A percentile compares a stretch with the other conserved stretches of the same genome.
Evolutionary conservation across 1,139 yeast species (phyloP).

Genomic region (Arxiozyma heterogenica): DNA sequence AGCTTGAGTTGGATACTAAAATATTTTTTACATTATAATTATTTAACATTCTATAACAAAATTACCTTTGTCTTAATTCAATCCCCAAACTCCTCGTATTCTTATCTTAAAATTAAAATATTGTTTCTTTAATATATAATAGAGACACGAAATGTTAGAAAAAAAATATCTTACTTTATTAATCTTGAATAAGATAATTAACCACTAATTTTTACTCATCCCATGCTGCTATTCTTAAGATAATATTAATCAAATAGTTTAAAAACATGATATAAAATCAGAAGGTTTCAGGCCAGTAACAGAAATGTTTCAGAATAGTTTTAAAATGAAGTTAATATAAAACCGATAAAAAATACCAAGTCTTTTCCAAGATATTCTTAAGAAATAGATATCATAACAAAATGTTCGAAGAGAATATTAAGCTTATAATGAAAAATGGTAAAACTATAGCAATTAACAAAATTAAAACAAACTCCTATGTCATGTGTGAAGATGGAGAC

Average conservation of each 20-base stretch:
- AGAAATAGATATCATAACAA: background rate
- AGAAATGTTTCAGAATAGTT: background rate
- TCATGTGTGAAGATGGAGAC: conserved; percentile 38
- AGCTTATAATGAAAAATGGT: conserved; percentile 37
- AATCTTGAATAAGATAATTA: too few relatives aligned
- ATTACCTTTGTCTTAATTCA: too few relatives aligned
- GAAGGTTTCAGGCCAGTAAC: background rate
- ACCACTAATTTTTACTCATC: background rate
- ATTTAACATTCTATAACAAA: background rate
- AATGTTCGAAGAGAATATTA: conserved; percentile 31
- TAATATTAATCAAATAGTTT: background rate
- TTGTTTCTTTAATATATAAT: background rate
- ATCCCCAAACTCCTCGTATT: too few relatives aligned
- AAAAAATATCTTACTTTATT: too few relatives aligned
- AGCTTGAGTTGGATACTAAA: background rate
- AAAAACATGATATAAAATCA: background rate
- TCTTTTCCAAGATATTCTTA: background rate
- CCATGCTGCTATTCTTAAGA: too few relatives aligned
- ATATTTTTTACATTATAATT: too few relatives aligned
- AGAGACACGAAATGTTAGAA: background rate
- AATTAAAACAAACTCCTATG: conserved; percentile 32
- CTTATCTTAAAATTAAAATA: too few relatives aligned
- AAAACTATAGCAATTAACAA: conserved; percentile 29
- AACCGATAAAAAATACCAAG: background rate
- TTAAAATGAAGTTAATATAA: background rate